Percentiles rank a stretch among this genome's conserved stretches.
phyloP scores from a whole-genome alignment of 1,139 yeast species.

The Schwanniomyces etchellsii region DNA sequence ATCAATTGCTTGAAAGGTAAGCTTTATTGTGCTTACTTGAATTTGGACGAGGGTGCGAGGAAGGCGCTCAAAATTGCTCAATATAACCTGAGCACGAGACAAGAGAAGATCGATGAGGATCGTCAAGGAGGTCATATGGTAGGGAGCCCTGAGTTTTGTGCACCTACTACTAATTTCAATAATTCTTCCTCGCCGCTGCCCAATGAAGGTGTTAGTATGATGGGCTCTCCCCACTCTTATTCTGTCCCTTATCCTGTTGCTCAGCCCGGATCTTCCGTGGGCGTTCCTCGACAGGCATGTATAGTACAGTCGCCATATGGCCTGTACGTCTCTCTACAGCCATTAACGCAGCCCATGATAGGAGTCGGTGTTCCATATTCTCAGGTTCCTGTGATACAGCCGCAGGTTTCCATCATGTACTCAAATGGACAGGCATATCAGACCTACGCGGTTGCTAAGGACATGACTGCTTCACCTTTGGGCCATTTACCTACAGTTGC shows the following conservation, averaged over 20 bases:
- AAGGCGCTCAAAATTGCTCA: slow-evolving; percentile 50
- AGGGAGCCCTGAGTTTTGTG: no score
- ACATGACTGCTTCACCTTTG: no score
- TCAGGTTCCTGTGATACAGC: slow-evolving; percentile 3
- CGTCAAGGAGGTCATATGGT: no score
- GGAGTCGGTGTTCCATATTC: slow-evolving; percentile 4
- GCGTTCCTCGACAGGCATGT: slow-evolving; percentile 10
- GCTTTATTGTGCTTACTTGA: slow-evolving; percentile 48
- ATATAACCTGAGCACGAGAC: slow-evolving; percentile 38
- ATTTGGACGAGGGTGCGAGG: slow-evolving; percentile 44
- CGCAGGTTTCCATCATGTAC: slow-evolving; percentile 4
- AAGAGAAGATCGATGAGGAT: slow-evolving; percentile 13
- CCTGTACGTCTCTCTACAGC: slow-evolving; percentile 31
- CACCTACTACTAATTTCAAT: slow-evolving; percentile 9
- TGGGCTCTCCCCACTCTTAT: no score
- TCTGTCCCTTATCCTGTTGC: slow-evolving; percentile 15
- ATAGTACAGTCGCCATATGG: slow-evolving; percentile 31
- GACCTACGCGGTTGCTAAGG: no score
- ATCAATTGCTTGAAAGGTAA: slow-evolving; percentile 57
- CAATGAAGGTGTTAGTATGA: no score
- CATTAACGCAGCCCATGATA: slow-evolving; percentile 10
- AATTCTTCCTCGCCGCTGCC: no score
- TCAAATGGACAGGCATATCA: slow-evolving; percentile 5
- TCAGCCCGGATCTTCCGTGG: slow-evolving; percentile 9
- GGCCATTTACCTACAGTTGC: no score